A percentile compares a stretch with the other conserved stretches of the same genome.
Conservation (phyloP, 805 yeast genomes). For the Yamadazyma sp. region DNA sequence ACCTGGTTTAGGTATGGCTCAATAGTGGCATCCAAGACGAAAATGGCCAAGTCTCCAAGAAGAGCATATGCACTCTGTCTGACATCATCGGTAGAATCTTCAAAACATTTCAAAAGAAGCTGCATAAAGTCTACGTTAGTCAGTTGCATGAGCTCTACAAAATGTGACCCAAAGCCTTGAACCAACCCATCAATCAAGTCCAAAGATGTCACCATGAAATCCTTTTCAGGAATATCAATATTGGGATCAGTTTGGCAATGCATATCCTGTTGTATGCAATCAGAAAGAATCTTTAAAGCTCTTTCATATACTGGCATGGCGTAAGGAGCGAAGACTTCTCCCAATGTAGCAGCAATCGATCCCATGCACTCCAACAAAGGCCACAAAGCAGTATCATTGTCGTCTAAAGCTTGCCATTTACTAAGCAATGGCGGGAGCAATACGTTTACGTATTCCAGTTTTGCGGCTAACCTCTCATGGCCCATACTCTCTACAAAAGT, state of each 20-base stretch:
- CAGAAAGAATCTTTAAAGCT: constrained; percentile 65
- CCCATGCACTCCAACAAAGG: constrained; percentile 92
- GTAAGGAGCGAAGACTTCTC: constrained; percentile 82
- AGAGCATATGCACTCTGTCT: constrained; percentile 90
- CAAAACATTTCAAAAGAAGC: constrained; percentile 65
- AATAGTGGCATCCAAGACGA: constrained; percentile 46
- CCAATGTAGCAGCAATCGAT: constrained; percentile 82
- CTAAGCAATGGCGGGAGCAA: constrained; percentile 78
- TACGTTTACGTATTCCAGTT: constrained; percentile 55
- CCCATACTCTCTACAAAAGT: constrained; percentile 81
- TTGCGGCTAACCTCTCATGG: constrained; percentile 49
- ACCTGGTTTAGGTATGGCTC: constrained; percentile 51
- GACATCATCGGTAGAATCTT: constrained; percentile 81
- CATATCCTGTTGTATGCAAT: constrained; percentile 66
- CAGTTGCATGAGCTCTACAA: constrained; percentile 52
- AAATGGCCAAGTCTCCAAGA: constrained; percentile 83
- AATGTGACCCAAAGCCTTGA: constrained; percentile 76
- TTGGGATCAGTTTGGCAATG: constrained; percentile 64
- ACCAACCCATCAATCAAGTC: constrained; percentile 91
- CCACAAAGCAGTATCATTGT: constrained; percentile 85
- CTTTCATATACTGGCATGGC: constrained; percentile 85
- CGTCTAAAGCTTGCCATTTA: constrained; percentile 76
- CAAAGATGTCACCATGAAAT: constrained; percentile 82
- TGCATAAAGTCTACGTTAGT: constrained; percentile 47
- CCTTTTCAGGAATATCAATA: constrained; percentile 80